These are phyloP conservation scores for Trichoderma sp. DNA, from an alignment of 2,329 filamentous ascomycete species.

Conservation along the genomic window DNA sequence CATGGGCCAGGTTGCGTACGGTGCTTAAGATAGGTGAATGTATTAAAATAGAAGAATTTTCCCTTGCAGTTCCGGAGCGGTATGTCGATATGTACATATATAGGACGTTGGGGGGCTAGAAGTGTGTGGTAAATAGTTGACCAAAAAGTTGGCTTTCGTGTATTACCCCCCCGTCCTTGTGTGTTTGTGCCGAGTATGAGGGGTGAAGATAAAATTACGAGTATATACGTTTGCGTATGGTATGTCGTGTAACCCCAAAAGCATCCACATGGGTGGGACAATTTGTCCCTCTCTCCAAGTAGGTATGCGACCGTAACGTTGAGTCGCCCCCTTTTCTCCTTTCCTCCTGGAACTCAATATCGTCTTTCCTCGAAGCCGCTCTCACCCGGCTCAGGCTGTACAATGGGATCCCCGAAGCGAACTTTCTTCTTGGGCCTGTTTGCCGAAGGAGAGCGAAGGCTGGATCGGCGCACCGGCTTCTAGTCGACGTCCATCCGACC, in stretches of 20 bases:
- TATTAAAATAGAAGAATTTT: constrained; percentile 37
- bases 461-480: constrained; percentile 8
- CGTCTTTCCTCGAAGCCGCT: not conserved
- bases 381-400: not conserved
- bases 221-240: not conserved
- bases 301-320: not conserved
- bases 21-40: constrained; percentile 39
- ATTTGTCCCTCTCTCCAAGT: not conserved
- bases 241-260: not conserved
- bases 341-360: not conserved
- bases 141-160: not conserved
- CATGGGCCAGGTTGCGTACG: constrained; percentile 60
- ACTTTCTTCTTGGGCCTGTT: not conserved
- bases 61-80: constrained; percentile 30
- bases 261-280: not conserved
- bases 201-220: not conserved
- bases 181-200: not conserved
- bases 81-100: constrained; percentile 41
- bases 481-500: constrained; percentile 11
- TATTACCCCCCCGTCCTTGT: not conserved
- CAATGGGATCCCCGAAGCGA: not conserved
- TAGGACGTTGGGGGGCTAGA: constrained; percentile 30
- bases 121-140: constrained; percentile 27
- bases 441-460: not conserved
- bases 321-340: not conserved